Evolutionary conservation across 2,329 filamentous ascomycete species (phyloP), one percentile per base, ranked within the genome.

Genomic region (Claviceps paspali): DNA sequence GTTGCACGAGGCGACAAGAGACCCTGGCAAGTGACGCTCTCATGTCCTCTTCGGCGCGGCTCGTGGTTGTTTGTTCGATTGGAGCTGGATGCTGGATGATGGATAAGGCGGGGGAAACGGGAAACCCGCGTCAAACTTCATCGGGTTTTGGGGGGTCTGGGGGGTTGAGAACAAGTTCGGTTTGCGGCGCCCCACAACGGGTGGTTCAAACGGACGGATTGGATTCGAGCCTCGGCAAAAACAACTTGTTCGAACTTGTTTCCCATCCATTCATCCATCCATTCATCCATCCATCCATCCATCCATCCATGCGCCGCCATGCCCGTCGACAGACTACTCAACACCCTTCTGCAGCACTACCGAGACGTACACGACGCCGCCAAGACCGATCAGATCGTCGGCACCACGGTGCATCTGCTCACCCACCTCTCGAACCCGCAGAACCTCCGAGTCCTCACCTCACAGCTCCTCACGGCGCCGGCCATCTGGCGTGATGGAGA

Each of bases 391-490:
- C 68, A 72, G 52, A 67, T 77, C 47, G 63, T 82, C 49, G 75
- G 70, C 44, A 79, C 76, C 31, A 81, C 79, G 12, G 68, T 73
- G 14, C 71, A 75, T 28, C 70, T 86, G 22, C 66, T 87, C 38
- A 71, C 76, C 12, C 72, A 71, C 34, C 72, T 86, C 36, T 75
- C 74, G 43, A 86, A 86, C 51, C 80, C 80, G 11, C 68, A 82
- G 39, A 87, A 87, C 54, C 66, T 85, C 49, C 73, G 75, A 29
- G 65, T 86, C 10, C 66, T 86, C 38, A 81, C 79, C 1, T 78
- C 77, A 19, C 79, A 86, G 45, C 66, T 85, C 5, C 68, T 86
- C 32, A 72, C 70, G 1, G 77, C 81, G 0, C 79, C 79, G 3
- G 77, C 80, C 7, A 67, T 86, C 55, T 87, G 81, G 81, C 57